These are phyloP conservation scores for Naematelia encephala DNA, from an alignment of 768 basidiomycete genomes.

Conservation along the genomic window DNA sequence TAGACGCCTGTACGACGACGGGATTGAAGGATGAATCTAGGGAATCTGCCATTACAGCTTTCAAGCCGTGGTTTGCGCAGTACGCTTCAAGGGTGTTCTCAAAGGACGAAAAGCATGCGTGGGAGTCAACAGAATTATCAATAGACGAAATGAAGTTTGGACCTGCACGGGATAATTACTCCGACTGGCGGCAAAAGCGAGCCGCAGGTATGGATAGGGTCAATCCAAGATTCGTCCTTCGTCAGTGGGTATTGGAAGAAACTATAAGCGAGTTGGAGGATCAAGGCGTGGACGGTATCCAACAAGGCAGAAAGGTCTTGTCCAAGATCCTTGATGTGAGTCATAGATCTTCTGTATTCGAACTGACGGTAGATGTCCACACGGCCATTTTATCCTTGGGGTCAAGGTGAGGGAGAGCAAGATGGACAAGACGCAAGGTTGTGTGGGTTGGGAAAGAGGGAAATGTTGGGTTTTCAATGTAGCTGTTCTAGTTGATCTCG, in stretches of 20 bases:
- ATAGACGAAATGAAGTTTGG: background rate
- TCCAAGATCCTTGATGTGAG: conserved; percentile 77
- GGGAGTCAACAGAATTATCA: conserved; percentile 15
- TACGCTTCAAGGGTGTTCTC: conserved; percentile 61
- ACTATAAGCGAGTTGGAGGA: conserved; percentile 71
- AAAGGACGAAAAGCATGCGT: conserved; percentile 54
- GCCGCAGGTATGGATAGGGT: conserved; percentile 54
- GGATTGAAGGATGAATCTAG: conserved; percentile 35
- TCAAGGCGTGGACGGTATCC: conserved; percentile 54
- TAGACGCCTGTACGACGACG: conserved; percentile 53
- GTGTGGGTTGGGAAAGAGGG: conserved; percentile 72
- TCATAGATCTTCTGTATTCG: conserved; percentile 11
- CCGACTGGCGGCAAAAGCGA: background rate
- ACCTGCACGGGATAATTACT: background rate
- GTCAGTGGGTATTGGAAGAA: conserved; percentile 96
- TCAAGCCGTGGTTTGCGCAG: conserved; percentile 62
- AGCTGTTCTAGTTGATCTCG: conserved; percentile 69
- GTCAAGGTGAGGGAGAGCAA: conserved; percentile 58
- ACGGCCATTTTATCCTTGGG: conserved; percentile 77
- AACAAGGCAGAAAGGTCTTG: conserved; percentile 63
- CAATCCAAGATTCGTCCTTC: conserved; percentile 87
- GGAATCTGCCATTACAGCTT: conserved; percentile 56
- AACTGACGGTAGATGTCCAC: conserved; percentile 67
- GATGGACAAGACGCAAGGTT: conserved; percentile 59
- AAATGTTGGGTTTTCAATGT: conserved; percentile 84